Conservation (phyloP, 345 rosid genomes). For the Ceriops decandra region DNA sequence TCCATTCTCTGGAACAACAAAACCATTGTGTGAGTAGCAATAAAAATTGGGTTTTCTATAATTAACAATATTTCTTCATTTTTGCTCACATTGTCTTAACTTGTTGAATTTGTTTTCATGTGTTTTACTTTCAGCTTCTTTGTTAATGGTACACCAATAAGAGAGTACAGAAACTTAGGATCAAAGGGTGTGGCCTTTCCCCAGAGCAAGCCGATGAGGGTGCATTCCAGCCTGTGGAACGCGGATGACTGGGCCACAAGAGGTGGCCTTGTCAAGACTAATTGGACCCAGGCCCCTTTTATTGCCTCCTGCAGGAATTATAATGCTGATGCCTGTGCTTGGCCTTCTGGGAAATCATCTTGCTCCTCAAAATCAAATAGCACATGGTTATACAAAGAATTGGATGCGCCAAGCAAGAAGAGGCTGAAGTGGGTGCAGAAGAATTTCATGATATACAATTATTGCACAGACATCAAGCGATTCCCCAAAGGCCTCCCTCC, state of each 20-base stretch:
- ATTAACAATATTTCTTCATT: not conserved
- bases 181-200: not conserved
- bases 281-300: not conserved
- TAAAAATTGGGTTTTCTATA: not conserved
- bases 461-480: constrained; percentile 1
- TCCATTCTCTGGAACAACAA: constrained; percentile 2
- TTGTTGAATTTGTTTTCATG: not conserved
- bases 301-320: not conserved
- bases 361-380: not conserved
- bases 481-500: not conserved
- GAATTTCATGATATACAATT: not conserved
- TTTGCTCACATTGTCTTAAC: not conserved
- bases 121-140: not conserved
- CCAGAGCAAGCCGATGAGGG: not conserved
- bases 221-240: not conserved
- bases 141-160: not conserved
- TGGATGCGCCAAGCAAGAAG: not conserved
- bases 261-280: not conserved
- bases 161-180: not conserved
- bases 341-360: not conserved
- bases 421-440: not conserved
- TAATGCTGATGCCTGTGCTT: not conserved
- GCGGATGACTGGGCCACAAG: constrained; percentile 4
- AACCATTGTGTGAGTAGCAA: not conserved
- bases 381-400: not conserved